Conservation (phyloP, 1,284 basidiomycete genomes). For the Trichosporon coremiiforme region DNA sequence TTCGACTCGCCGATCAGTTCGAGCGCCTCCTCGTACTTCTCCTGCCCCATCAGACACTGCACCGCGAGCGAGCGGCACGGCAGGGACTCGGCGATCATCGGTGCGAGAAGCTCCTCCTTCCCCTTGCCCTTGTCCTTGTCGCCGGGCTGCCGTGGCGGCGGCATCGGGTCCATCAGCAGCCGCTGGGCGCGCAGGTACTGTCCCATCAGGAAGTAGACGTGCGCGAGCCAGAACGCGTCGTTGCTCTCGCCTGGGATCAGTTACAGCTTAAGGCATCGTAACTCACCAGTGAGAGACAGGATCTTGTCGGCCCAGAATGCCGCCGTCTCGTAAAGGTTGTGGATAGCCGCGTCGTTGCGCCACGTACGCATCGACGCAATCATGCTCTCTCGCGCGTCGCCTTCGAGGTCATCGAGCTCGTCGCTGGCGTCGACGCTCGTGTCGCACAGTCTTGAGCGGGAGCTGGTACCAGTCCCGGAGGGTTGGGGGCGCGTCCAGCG, state of each 20-base stretch:
- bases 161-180: constrained; percentile 73
- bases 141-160: constrained; percentile 33
- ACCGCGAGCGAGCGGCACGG: constrained; percentile 92
- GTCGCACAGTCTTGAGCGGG: constrained; percentile 25
- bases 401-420: constrained; percentile 56
- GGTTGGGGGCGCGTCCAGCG: constrained; percentile 2
- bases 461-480: constrained; percentile 23
- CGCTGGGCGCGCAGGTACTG: constrained; percentile 93
- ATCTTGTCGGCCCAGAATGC: constrained; percentile 99
- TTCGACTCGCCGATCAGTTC: constrained; percentile 91
- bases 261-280: not conserved
- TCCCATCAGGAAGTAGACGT: constrained; percentile 92
- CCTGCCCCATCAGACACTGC: constrained; percentile 89
- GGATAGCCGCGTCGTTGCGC: constrained; percentile 96
- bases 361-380: constrained; percentile 94
- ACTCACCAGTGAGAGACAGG: constrained; percentile 87
- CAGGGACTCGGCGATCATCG: constrained; percentile 85
- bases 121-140: constrained; percentile 32
- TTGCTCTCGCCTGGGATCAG: constrained; percentile 74
- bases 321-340: constrained; percentile 96
- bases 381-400: constrained; percentile 68
- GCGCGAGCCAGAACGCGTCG: constrained; percentile 98
- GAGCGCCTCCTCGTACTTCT: constrained; percentile 88
- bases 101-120: constrained; percentile 27
- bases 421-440: constrained; percentile 20